Evolutionary conservation across 2,329 filamentous ascomycete species (phyloP), one percentile per base, ranked within the genome.

Genomic region (Colletotrichum sp.): DNA sequence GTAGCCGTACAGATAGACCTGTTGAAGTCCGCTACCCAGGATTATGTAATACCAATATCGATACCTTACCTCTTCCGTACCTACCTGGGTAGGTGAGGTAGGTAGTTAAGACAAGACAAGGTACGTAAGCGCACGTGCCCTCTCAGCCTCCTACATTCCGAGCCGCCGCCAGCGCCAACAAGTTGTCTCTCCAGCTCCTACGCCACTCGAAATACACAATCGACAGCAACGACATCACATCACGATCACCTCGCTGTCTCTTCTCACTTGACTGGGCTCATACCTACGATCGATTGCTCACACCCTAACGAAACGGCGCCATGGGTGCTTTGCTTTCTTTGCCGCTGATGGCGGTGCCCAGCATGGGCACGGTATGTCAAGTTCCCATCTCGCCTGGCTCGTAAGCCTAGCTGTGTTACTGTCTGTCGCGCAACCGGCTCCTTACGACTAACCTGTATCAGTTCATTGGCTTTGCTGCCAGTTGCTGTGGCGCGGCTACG

Each of bases 301-400:
- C 13, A 16, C 9, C 6, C n/a, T 16, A 11, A n/a, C 13, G 8
- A 54, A 47, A n/a, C 21, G 54, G 69, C 70, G 78, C 71, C 66
- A 99, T 99, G 97, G 97, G 97, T 81, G 96, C 95, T 78, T 87
- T 98, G 80, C 89, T 99, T 69, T 98, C 96, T 76, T 84, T 99
- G 75, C 97, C 97, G 78, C 88, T 99, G 76, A 87, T 99, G 85
- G 96, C 95, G 78, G 84, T 99, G 78, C 97, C 97, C 76, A 95
- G 95, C 86, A 86, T 94, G 78, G 91, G 94, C 83, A 95, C 95
- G 69, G 95, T 98, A 92, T 76, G 93, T 89, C 64, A 66, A 69
- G 58, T 65, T 57, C 62, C 36, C 66, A 76, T 76, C 66, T 69
- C 63, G 38, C 71, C 59, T 34, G 43, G 31, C 24, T 24, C 36